Conservation (phyloP, 306 rosid species). For the Prunus armeniaca region DNA sequence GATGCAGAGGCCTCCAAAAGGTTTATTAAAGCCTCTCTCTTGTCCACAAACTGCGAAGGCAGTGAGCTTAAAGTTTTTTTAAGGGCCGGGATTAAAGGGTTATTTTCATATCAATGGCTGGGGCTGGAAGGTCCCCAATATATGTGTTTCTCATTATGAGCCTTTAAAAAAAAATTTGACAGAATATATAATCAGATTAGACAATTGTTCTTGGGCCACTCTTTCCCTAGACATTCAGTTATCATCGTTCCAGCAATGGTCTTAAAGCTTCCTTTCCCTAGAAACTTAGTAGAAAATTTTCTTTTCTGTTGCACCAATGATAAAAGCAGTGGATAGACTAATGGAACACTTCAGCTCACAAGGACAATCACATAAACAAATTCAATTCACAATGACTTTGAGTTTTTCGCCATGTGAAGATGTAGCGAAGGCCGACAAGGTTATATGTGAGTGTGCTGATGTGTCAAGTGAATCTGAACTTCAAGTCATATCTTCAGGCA, state of each 20-base stretch:
- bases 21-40: neutral
- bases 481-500: neutral
- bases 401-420: neutral
- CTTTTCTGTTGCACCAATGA: neutral
- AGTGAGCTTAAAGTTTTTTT: neutral
- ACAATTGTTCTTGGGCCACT: neutral
- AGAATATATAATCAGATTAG: neutral
- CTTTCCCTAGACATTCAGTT: neutral
- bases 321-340: neutral
- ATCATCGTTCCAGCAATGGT: neutral
- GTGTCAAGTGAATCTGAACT: slow-evolving; percentile 1
- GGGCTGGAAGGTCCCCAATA: neutral
- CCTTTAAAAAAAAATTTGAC: neutral
- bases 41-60: neutral
- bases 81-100: neutral
- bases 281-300: neutral
- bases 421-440: neutral
- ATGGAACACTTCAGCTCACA: neutral
- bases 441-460: neutral
- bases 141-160: neutral
- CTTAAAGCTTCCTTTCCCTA: neutral
- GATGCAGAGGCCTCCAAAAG: neutral
- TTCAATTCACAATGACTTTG: neutral
- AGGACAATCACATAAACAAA: neutral
- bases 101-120: neutral